phyloP scores from a whole-genome alignment of 2,329 filamentous ascomycete genomes.

The Tolypocladium amazonense region DNA sequence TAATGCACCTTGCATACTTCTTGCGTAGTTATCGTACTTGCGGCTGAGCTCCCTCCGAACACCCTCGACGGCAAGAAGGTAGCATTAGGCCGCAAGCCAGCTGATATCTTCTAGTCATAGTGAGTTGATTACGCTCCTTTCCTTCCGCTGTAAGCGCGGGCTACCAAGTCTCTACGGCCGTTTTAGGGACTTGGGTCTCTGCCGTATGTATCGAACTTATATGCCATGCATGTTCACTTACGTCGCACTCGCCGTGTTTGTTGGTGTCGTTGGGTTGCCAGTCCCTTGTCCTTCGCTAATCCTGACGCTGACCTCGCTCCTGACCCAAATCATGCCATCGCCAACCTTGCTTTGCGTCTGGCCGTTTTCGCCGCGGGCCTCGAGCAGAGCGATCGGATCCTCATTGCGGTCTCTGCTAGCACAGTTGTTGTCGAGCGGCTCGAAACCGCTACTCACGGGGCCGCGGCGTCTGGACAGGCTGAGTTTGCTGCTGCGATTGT shows the following conservation, averaged over 20 bases:
- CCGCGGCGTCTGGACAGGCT: neutral
- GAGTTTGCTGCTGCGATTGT: neutral
- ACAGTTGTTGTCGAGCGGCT: neutral
- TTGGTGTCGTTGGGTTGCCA: neutral
- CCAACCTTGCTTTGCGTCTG: neutral
- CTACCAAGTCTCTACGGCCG: neutral
- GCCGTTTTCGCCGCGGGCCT: neutral
- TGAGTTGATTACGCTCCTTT: neutral
- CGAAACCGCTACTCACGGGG: neutral
- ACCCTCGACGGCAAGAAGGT: too few relatives aligned
- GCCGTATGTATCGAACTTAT: neutral
- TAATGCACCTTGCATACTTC: neutral
- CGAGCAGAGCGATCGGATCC: neutral
- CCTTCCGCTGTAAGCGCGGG: neutral
- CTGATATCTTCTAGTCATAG: too few relatives aligned
- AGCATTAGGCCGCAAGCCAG: too few relatives aligned
- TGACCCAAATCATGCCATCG: neutral
- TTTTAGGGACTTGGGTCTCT: too few relatives aligned
- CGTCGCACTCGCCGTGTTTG: neutral
- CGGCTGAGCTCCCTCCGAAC: too few relatives aligned
- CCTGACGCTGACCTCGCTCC: neutral
- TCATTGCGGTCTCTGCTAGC: neutral
- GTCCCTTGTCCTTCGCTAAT: neutral
- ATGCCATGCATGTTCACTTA: neutral
- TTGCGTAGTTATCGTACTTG: too few relatives aligned